A percentile compares a stretch with the other conserved stretches of the same genome.
Conservation (phyloP, 345 rosid genomes). For the Trapa incisa region DNA sequence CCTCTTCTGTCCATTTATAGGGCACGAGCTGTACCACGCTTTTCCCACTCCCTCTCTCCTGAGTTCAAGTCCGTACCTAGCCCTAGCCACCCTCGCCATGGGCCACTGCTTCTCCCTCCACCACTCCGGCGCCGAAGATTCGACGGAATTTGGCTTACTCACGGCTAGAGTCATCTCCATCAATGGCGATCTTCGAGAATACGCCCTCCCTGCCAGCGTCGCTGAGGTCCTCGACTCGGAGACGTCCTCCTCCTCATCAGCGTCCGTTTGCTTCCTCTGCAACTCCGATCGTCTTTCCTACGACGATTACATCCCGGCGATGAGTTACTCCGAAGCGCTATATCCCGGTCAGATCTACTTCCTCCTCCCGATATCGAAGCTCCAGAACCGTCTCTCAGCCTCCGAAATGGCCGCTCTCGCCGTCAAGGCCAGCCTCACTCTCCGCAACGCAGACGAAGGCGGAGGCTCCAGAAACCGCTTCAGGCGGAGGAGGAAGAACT, state of each 20-base stretch:
- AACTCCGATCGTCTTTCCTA: slow-evolving; percentile 47
- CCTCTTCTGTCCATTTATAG: background rate
- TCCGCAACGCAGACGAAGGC: slow-evolving; percentile 24
- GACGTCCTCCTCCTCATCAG: slow-evolving; percentile 14
- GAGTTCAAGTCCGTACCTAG: no score
- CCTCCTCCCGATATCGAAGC: slow-evolving; percentile 57
- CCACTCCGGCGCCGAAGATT: slow-evolving; percentile 1
- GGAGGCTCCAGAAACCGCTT: background rate
- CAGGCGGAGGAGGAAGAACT: background rate
- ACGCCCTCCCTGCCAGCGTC: slow-evolving; percentile 36
- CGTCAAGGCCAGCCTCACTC: slow-evolving; percentile 72
- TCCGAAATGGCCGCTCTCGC: slow-evolving; percentile 91
- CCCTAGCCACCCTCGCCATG: slow-evolving; percentile 19
- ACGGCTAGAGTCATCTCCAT: slow-evolving; percentile 53
- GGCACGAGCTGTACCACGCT: background rate
- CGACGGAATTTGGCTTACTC: slow-evolving; percentile 7
- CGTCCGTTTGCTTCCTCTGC: slow-evolving; percentile 39
- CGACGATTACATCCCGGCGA: slow-evolving; percentile 50
- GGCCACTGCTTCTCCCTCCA: slow-evolving; percentile 42
- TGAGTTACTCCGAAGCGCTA: slow-evolving; percentile 25
- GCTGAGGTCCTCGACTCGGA: slow-evolving; percentile 46
- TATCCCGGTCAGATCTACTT: slow-evolving; percentile 49
- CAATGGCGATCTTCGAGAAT: slow-evolving; percentile 50
- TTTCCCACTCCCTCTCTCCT: background rate
- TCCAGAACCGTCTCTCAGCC: slow-evolving; percentile 45